Evolutionary conservation across 2,329 filamentous ascomycete genomes (phyloP).

Genomic region (Falciphora oryzae): DNA sequence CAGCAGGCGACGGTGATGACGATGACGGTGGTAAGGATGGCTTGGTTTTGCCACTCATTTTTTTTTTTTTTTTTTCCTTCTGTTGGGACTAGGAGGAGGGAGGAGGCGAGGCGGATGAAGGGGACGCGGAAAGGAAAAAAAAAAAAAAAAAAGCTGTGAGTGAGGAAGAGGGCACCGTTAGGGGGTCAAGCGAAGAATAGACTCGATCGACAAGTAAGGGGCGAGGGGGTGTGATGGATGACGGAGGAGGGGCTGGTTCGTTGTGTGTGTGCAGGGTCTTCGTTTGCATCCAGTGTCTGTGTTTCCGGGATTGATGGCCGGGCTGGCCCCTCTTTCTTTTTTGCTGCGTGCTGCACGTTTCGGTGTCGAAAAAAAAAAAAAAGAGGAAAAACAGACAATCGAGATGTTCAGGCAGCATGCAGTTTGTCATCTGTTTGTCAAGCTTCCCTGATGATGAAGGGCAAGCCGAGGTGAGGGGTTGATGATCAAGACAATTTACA

Average conservation of each 20-base stretch:
- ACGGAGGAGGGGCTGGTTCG: neutral
- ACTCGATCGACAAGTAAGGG: neutral
- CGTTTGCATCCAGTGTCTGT: neutral
- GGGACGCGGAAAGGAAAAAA: conserved; percentile 1
- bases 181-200: neutral
- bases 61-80: neutral
- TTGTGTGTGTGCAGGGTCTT: neutral
- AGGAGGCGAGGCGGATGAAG: conserved; percentile 4
- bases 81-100: conserved; percentile 8
- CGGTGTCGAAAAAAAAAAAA: neutral
- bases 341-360: neutral
- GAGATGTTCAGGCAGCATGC: neutral
- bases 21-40: neutral
- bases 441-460: too few relatives aligned
- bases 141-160: too few relatives aligned
- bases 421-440: too few relatives aligned
- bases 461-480: too few relatives aligned
- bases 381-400: neutral
- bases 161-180: neutral
- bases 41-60: neutral
- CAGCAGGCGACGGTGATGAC: neutral
- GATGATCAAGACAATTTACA: too few relatives aligned
- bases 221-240: too few relatives aligned
- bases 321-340: neutral
- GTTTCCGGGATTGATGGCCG: neutral